Conservation (phyloP, 1,284 basidiomycete species). For the Phylloboletellus chloephorus region DNA sequence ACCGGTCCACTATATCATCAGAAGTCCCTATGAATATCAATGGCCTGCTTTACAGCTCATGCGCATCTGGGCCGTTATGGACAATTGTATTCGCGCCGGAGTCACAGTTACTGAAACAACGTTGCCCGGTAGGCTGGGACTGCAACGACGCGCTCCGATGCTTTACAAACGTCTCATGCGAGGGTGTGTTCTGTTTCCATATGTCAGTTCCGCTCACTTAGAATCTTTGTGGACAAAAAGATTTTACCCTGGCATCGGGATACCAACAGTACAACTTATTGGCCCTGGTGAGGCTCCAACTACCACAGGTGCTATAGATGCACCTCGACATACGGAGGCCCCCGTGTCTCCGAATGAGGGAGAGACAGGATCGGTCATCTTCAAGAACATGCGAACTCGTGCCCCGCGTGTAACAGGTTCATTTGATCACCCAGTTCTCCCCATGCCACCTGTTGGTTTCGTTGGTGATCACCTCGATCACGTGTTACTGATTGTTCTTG, state of each 20-base stretch:
- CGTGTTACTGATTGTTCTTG: slow-evolving; percentile 6
- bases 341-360: slow-evolving; percentile 6
- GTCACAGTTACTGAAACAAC: slow-evolving; percentile 74
- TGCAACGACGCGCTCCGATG: slow-evolving; percentile 78
- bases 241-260: slow-evolving; percentile 63
- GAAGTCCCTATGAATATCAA: not conserved
- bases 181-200: slow-evolving; percentile 45
- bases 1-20: slow-evolving; percentile 9
- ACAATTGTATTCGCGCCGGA: slow-evolving; percentile 85
- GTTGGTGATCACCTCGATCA: not conserved
- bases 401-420: slow-evolving; percentile 64
- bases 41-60: slow-evolving; percentile 43
- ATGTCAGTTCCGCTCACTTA: not conserved
- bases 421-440: slow-evolving; percentile 78
- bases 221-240: slow-evolving; percentile 10
- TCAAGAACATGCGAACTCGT: slow-evolving; percentile 22
- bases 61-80: slow-evolving; percentile 90
- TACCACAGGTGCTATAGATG: slow-evolving; percentile 32
- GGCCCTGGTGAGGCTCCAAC: slow-evolving; percentile 34
- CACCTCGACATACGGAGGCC: slow-evolving; percentile 35
- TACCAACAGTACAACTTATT: slow-evolving; percentile 42
- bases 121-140: slow-evolving; percentile 80
- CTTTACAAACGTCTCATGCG: slow-evolving; percentile 86
- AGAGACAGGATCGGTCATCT: slow-evolving; percentile 5
- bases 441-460: slow-evolving; percentile 69